A percentile compares a stretch with the other conserved stretches of the same genome.
Evolutionary conservation across 1,284 basidiomycete genomes (phyloP).

Genomic region (Ceratobasidium theobromae): DNA sequence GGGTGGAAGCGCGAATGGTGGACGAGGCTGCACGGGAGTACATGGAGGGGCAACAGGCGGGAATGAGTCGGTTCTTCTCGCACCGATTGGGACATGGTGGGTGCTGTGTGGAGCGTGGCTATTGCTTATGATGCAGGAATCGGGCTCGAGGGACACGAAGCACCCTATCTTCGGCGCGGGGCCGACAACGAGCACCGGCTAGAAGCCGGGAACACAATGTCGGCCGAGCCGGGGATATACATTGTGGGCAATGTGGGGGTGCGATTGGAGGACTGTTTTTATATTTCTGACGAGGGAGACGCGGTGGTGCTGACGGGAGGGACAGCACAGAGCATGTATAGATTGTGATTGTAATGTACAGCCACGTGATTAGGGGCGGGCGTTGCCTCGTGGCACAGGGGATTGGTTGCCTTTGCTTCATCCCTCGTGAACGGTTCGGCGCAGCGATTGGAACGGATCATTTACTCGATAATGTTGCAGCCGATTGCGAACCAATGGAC

Average conservation of each 20-base stretch:
- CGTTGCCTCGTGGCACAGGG: constrained; percentile 26
- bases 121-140: constrained; percentile 56
- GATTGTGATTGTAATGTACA: too few species aligned
- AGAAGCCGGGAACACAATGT: constrained; percentile 70
- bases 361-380: constrained; percentile 14
- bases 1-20: constrained; percentile 56
- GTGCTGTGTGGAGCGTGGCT: too few species aligned
- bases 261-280: constrained; percentile 81
- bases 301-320: constrained; percentile 61
- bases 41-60: constrained; percentile 46
- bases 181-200: constrained; percentile 54
- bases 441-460: constrained; percentile 18
- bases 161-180: constrained; percentile 75
- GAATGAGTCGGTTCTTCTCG: constrained; percentile 67
- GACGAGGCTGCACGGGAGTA: constrained; percentile 66
- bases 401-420: constrained; percentile 2
- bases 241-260: constrained; percentile 76
- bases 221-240: constrained; percentile 83
- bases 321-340: too few species aligned
- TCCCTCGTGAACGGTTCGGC: constrained; percentile 26
- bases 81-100: constrained; percentile 78
- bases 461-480: constrained; percentile 14
- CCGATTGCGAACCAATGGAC: constrained; percentile 19
- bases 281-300: constrained; percentile 57
- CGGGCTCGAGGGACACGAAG: constrained; percentile 79